Percentiles rank a stretch among this genome's conserved stretches.
Evolutionary conservation across 1,139 yeast species (phyloP).

Genomic region (Magnusiomyces sp.): DNA sequence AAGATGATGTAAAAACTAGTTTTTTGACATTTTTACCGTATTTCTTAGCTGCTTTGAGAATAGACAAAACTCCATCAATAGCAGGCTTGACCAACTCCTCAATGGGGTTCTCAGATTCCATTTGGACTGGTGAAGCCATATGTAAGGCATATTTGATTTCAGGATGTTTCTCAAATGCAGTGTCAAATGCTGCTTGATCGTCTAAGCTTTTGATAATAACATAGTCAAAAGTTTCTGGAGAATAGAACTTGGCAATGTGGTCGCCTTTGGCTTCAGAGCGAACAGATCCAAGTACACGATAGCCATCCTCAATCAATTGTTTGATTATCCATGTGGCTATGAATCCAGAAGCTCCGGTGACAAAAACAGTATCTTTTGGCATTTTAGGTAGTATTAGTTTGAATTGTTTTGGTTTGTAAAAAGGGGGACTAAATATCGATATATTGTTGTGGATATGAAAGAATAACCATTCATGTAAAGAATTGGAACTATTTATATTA

Average conservation of each 20-base stretch:
- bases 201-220: conserved; percentile 49
- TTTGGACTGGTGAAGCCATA: conserved; percentile 48
- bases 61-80: conserved; percentile 40
- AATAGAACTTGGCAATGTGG: conserved; percentile 30
- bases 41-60: conserved; percentile 36
- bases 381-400: conserved; percentile 7
- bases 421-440: too few relatives aligned
- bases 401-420: too few relatives aligned
- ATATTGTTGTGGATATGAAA: too few relatives aligned
- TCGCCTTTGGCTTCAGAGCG: conserved; percentile 46
- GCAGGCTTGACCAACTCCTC: conserved; percentile 41
- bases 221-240: conserved; percentile 34
- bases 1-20: conserved; percentile 50
- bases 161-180: conserved; percentile 40
- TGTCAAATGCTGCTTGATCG: conserved; percentile 44
- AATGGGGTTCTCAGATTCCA: conserved; percentile 36
- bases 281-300: conserved; percentile 51
- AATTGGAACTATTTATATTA: too few relatives aligned
- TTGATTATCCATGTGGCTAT: conserved; percentile 46
- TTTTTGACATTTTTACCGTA: conserved; percentile 42
- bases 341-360: conserved; percentile 55
- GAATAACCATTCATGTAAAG: too few relatives aligned
- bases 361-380: conserved; percentile 30
- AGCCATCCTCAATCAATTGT: conserved; percentile 32
- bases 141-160: conserved; percentile 49